Percentiles rank a stretch among this genome's conserved stretches.
These are phyloP conservation scores for Lactarius tabidus DNA, from an alignment of 768 basidiomycete species.

Conservation along the genomic window DNA sequence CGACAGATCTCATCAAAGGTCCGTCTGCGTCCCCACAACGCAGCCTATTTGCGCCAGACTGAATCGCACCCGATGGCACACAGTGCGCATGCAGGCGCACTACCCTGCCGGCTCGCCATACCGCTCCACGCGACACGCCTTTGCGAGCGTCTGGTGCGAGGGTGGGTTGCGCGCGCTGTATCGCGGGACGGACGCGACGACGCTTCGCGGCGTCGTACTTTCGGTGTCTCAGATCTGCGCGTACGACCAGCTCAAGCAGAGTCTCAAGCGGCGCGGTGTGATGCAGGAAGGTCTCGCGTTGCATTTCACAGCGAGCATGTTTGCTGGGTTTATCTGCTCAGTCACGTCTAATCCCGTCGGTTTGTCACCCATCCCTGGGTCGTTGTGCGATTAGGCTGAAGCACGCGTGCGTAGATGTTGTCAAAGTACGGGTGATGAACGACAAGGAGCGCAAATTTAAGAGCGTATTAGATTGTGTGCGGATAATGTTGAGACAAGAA, in stretches of 20 bases:
- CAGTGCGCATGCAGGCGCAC: constrained; percentile 39
- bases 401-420: constrained; percentile 29
- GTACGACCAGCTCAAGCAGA: constrained; percentile 38
- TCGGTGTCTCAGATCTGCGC: constrained; percentile 36
- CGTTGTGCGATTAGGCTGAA: neutral
- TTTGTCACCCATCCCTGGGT: constrained; percentile 15
- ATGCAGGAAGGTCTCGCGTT: constrained; percentile 36
- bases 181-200: constrained; percentile 35
- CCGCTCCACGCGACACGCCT: constrained; percentile 33
- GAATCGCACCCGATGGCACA: neutral
- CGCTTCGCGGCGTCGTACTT: constrained; percentile 34
- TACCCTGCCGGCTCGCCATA: constrained; percentile 36
- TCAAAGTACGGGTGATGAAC: constrained; percentile 39
- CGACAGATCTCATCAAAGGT: constrained; percentile 38
- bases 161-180: constrained; percentile 33
- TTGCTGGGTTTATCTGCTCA: constrained; percentile 38
- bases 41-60: neutral
- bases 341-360: constrained; percentile 38
- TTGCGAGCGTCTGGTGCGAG: constrained; percentile 33
- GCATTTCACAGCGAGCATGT: constrained; percentile 34
- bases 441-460: constrained; percentile 33
- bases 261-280: constrained; percentile 30
- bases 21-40: constrained; percentile 13
- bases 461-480: constrained; percentile 33
- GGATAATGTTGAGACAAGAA: constrained; percentile 31